A percentile compares a stretch with the other conserved stretches of the same genome.
These are phyloP conservation scores for Boechera retrofracta DNA, from an alignment of 345 rosid genomes.

Conservation along the genomic window DNA sequence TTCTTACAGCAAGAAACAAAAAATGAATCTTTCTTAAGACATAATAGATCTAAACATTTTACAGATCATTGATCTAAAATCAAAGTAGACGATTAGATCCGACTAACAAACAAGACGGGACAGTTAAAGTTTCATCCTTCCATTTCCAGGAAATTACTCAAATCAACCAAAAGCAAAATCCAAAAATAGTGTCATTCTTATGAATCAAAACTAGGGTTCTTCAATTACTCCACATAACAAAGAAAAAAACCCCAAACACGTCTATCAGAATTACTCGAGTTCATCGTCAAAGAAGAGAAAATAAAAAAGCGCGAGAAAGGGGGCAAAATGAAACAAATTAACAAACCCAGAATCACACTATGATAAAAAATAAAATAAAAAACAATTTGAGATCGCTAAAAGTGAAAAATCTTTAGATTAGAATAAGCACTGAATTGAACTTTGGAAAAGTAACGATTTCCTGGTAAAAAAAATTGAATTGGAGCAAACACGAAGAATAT, in stretches of 20 bases:
- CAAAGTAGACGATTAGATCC: background rate
- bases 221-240: background rate
- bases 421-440: slow-evolving; percentile 13
- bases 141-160: background rate
- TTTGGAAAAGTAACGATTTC: background rate
- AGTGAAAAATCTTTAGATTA: slow-evolving; percentile 30
- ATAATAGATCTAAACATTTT: background rate
- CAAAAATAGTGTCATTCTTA: background rate
- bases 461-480: background rate
- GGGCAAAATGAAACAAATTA: no score
- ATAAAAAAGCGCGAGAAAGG: background rate
- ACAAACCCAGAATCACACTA: background rate
- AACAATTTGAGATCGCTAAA: slow-evolving; percentile 16
- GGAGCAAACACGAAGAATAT: background rate
- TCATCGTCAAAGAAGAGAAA: slow-evolving; percentile 6
- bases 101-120: background rate
- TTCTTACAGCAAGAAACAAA: background rate
- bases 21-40: background rate
- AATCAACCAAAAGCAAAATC: slow-evolving; percentile 17
- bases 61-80: slow-evolving; percentile 13
- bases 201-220: slow-evolving; percentile 24
- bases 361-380: background rate
- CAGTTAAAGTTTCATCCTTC: slow-evolving; percentile 15
- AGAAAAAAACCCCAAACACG: background rate
- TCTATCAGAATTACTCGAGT: slow-evolving; percentile 10